Base-by-base conservation (phyloP, 164 flowering plant genomes). In the Piper longum region DNA sequence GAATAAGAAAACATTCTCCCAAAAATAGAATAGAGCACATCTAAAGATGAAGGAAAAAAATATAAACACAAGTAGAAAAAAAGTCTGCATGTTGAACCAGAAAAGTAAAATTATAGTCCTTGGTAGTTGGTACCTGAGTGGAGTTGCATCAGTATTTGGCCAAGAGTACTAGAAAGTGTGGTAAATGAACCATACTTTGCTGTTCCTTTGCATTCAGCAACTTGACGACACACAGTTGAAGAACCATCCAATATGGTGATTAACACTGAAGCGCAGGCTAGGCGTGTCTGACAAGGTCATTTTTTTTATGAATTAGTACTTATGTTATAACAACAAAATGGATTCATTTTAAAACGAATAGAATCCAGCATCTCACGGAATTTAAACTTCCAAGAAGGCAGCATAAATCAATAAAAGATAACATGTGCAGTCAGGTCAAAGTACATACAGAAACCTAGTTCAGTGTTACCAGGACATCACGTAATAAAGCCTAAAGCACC, bases 101-200 rank as follows among this genome's bases (percentile, higher is more conserved):
- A 18, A 63, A 41, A 4, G 4, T 4, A 54, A 39, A 2, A 63
- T 19, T 8, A 55, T n/a, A 11, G 7, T 64, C 18, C 45, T 68
- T 56, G 54, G 57, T 26, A 45, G 36, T 26, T 26, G 36, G 12
- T 75, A 87, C 98, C 98, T 57, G 80, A 73, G 76, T 93, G 96
- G 68, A 93, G 91, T 67, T 93, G 95, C 95, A 90, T 77, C 44
- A 93, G 74, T 56, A 87, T 88, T 73, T 85, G 86, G 63, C 99
- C 99, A 69, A 88, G 84, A 36, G 96, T 82, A 71, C 76, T 84
- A 41, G 97, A 88, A 74, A 88, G 88, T 66, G 97, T 71, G 11
- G 83, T 85, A 73, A 82, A 93, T 67, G 97, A 84, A 62, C 89
- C 96, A 74, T 67, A 72, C 78, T 80, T 93, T 45, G 80, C 48